Evolutionary conservation across 768 basidiomycete genomes (phyloP), one percentile per base, ranked within the genome.

Genomic region (Imleria badia): DNA sequence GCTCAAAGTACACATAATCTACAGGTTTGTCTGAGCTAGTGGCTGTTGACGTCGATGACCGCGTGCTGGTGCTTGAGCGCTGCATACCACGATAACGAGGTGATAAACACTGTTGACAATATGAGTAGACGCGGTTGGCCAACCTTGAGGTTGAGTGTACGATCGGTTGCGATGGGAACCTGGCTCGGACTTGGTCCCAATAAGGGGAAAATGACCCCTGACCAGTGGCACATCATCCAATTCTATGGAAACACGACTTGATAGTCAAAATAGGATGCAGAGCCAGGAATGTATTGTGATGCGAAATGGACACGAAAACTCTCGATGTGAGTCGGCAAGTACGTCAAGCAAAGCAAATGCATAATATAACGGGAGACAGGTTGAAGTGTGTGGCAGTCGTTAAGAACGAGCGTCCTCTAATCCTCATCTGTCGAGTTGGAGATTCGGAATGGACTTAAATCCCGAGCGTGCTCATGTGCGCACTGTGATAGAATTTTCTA

Each of bases 1-100:
- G 82, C 62, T 95, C 87, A 71, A 99, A 99, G 74, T 91, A 92
- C 45, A 97, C 93, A 76, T 91, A 91, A 69, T 95, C 94, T 72
- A 74, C 66, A 13, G 75, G 74, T 62, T 80, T 79, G 33, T 66
- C 65, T 14, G 73, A 53, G 50, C 52, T 69, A 48, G 60, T 45
- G 17, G 60, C 31, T 30, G 65, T 49, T 17, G 66, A 59, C 33
- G 61, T 51, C 20, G 63, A 68, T 41, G 68, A 51, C 44, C 64
- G 61, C 46, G 66, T 72, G 60, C 60, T 67, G 35, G 59, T 69
- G 47, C 66, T 69, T 22, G 68, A 62, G 52, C 70, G 70, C 46
- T 70, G 70, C 68, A 70, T 70, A 26, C 26, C 50, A 48, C 52
- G 35, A 39, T 20, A 6, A 33, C 31, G 20, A 51, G 15, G 36